phyloP scores from a whole-genome alignment of 129 eudicot species.

The Tanacetum coccineum region DNA sequence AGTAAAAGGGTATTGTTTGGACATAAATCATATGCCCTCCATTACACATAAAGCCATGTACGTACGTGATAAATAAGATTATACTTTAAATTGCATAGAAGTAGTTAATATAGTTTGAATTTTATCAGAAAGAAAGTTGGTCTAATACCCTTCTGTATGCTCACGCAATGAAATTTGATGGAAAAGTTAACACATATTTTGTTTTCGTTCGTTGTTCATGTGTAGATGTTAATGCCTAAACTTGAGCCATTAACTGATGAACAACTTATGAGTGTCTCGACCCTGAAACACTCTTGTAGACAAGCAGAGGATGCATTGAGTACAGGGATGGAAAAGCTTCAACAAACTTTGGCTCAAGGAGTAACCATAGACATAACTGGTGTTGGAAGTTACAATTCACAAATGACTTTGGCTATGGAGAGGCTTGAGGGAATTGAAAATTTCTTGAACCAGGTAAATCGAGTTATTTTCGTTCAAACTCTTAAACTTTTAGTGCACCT shows the following conservation, averaged over 20 bases:
- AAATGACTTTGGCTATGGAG: conserved; percentile 58
- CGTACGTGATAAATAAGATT: background rate
- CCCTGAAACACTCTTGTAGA: conserved; percentile 59
- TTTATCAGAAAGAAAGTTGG: no score
- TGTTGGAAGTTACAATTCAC: conserved; percentile 45
- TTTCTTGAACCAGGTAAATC: conserved; percentile 77
- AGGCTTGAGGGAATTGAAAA: conserved; percentile 68
- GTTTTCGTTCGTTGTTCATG: conserved; percentile 5
- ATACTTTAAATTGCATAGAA: no score
- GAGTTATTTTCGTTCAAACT: background rate
- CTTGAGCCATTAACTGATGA: conserved; percentile 57
- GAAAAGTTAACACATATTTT: background rate
- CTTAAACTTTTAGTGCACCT: background rate
- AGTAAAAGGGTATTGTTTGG: background rate
- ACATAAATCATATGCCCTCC: background rate
- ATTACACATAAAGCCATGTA: background rate
- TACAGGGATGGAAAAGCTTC: conserved; percentile 85
- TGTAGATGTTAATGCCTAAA: conserved; percentile 72
- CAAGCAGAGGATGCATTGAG: conserved; percentile 96
- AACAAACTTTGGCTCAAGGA: conserved; percentile 70
- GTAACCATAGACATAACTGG: conserved; percentile 36
- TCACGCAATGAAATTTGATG: background rate
- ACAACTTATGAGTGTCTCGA: conserved; percentile 47
- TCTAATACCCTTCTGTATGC: no score
- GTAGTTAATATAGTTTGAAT: no score